Conservation (phyloP, 1,139 yeast species). For the Protomyces inouyei region DNA sequence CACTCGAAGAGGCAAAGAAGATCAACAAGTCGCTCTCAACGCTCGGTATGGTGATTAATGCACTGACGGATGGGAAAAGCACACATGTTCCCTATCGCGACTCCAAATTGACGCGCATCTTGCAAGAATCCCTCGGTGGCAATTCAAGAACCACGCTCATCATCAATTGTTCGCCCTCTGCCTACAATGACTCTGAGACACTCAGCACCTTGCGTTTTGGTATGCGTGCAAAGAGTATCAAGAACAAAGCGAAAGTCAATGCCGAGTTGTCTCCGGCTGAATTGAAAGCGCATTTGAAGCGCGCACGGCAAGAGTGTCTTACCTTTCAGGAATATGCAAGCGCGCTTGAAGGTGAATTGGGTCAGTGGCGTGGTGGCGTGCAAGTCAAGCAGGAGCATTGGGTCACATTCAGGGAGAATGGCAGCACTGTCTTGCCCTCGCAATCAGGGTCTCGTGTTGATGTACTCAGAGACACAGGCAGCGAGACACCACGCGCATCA, state of each 20-base stretch:
- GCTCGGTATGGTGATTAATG: conserved; percentile 74
- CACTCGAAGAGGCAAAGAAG: conserved; percentile 77
- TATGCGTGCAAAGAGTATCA: conserved; percentile 65
- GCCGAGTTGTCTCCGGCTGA: conserved; percentile 60
- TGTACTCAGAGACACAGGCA: conserved; percentile 12
- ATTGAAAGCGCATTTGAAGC: conserved; percentile 49
- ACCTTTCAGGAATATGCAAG: conserved; percentile 46
- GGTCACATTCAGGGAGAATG: conserved; percentile 35
- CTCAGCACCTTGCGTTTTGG: conserved; percentile 77
- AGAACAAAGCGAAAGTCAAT: conserved; percentile 64
- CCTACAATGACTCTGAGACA: conserved; percentile 61
- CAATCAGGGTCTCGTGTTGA: conserved; percentile 17
- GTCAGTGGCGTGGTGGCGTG: conserved; percentile 49
- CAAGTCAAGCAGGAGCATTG: conserved; percentile 40
- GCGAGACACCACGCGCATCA: conserved; percentile 19
- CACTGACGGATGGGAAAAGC: conserved; percentile 65
- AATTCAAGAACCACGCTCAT: conserved; percentile 77
- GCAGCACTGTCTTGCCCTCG: neutral
- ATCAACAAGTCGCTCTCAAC: conserved; percentile 74
- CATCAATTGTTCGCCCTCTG: conserved; percentile 70
- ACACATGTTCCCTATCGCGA: conserved; percentile 75
- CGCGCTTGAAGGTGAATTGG: conserved; percentile 51
- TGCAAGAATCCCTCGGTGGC: conserved; percentile 84
- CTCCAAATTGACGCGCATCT: conserved; percentile 72
- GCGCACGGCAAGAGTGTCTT: conserved; percentile 49